Evolutionary conservation across 306 rosid genomes (phyloP).

Genomic region (Lathyrus sativus): DNA sequence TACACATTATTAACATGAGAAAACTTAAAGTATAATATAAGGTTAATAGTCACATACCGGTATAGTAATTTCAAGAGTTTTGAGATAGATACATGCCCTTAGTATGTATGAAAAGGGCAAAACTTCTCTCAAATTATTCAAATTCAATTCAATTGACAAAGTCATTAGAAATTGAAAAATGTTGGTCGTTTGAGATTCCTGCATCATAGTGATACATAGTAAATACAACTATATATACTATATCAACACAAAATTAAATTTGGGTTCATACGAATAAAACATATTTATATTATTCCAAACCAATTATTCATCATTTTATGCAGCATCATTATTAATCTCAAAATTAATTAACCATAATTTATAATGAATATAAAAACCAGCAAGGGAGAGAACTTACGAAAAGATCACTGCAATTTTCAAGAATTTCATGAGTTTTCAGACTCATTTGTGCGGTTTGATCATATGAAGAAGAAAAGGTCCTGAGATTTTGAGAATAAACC

Average conservation of each 20-base stretch:
- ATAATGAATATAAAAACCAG: neutral
- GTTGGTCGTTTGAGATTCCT: neutral
- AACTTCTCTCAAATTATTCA: constrained; percentile 21
- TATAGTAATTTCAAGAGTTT: constrained; percentile 30
- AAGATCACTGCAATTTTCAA: neutral
- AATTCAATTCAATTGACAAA: constrained; percentile 33
- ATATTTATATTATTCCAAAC: neutral
- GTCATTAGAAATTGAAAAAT: constrained; percentile 1
- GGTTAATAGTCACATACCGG: constrained; percentile 14
- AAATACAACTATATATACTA: neutral
- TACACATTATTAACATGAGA: neutral
- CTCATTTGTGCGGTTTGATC: neutral
- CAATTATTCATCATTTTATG: neutral
- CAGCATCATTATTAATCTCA: too few species aligned
- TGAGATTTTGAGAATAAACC: neutral
- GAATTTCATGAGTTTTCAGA: neutral
- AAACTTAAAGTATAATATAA: neutral
- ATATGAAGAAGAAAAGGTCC: neutral
- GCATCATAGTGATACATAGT: neutral
- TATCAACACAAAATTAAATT: neutral
- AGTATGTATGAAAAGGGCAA: constrained; percentile 5
- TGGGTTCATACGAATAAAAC: neutral
- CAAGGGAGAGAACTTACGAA: neutral
- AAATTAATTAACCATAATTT: neutral
- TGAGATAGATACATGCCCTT: neutral